A percentile compares a stretch with the other conserved stretches of the same genome.
These are phyloP conservation scores for Voacanga thouarsii DNA, from an alignment of 257 asterid genomes.

Conservation along the genomic window DNA sequence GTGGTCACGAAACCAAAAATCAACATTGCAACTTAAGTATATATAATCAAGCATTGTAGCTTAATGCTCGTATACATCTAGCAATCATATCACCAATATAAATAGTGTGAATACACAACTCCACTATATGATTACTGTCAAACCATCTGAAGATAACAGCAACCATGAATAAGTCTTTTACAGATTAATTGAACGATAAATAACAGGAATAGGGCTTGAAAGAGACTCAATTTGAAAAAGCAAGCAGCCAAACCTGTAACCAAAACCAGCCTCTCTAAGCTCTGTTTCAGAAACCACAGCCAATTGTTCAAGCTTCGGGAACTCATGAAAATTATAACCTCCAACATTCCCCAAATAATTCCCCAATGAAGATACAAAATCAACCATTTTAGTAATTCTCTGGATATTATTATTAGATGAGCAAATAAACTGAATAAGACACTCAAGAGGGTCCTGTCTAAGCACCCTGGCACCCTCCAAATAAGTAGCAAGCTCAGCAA, in stretches of 20 bases:
- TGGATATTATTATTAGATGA: slow-evolving; percentile 82
- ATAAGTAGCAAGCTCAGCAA: slow-evolving; percentile 61
- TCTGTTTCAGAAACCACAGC: slow-evolving; percentile 64
- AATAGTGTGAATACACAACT: too few relatives aligned
- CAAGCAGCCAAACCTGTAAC: slow-evolving; percentile 57
- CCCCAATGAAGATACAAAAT: slow-evolving; percentile 73
- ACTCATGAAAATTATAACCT: slow-evolving; percentile 65
- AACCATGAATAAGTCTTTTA: too few relatives aligned
- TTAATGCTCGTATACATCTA: background rate
- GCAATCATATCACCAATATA: too few relatives aligned
- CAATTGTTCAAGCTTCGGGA: slow-evolving; percentile 61
- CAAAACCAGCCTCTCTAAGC: slow-evolving; percentile 91
- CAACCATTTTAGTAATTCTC: slow-evolving; percentile 93
- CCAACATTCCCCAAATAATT: slow-evolving; percentile 66
- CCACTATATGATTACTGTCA: background rate
- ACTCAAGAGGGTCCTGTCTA: slow-evolving; percentile 91
- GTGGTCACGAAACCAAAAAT: background rate
- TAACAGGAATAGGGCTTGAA: background rate
- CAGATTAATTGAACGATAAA: background rate
- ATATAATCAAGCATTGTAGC: background rate
- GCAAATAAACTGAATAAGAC: slow-evolving; percentile 87
- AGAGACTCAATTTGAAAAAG: background rate
- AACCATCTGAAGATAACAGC: background rate
- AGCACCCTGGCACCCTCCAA: slow-evolving; percentile 91
- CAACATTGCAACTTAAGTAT: background rate